phyloP scores from a whole-genome alignment of 495 filamentous ascomycete species.

The Corynascus novoguineensis region DNA sequence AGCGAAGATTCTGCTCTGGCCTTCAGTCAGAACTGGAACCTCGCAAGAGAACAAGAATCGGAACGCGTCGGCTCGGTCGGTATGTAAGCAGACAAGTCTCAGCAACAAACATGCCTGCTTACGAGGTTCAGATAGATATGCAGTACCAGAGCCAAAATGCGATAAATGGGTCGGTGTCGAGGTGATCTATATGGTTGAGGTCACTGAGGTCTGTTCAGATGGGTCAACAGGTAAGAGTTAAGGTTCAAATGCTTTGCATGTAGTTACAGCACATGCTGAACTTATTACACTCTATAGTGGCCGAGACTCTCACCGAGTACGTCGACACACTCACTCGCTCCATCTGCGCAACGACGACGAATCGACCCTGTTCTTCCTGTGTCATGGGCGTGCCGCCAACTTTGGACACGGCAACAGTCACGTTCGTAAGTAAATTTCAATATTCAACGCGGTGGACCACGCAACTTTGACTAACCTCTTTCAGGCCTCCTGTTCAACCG shows the following conservation, averaged over 20 bases:
- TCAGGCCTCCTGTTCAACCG: slow-evolving; percentile 25
- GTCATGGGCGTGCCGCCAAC: slow-evolving; percentile 21
- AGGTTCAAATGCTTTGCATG: background rate
- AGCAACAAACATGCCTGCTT: background rate
- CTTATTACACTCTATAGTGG: slow-evolving; percentile 19
- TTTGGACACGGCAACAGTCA: slow-evolving; percentile 30
- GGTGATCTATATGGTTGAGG: slow-evolving; percentile 31
- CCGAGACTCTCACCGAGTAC: slow-evolving; percentile 19
- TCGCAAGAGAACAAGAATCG: slow-evolving; percentile 19
- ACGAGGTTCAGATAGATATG: slow-evolving; percentile 31
- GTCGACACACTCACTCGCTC: slow-evolving; percentile 31
- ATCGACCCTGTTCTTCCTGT: slow-evolving; percentile 38
- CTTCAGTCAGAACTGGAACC: slow-evolving; percentile 18
- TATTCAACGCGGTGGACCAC: background rate
- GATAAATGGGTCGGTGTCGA: slow-evolving; percentile 36
- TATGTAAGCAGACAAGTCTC: slow-evolving; percentile 1
- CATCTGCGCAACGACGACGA: slow-evolving; percentile 36
- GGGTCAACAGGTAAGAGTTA: slow-evolving; percentile 22
- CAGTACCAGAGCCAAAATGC: slow-evolving; percentile 17
- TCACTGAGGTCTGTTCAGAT: slow-evolving; percentile 30
- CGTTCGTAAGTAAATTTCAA: slow-evolving; percentile 20
- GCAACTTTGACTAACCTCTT: background rate
- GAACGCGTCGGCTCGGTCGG: slow-evolving; percentile 20
- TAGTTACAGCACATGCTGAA: background rate
- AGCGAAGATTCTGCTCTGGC: slow-evolving; percentile 21